These are phyloP conservation scores for Neurospora intermedia DNA, from an alignment of 495 filamentous ascomycete genomes.

Conservation along the genomic window DNA sequence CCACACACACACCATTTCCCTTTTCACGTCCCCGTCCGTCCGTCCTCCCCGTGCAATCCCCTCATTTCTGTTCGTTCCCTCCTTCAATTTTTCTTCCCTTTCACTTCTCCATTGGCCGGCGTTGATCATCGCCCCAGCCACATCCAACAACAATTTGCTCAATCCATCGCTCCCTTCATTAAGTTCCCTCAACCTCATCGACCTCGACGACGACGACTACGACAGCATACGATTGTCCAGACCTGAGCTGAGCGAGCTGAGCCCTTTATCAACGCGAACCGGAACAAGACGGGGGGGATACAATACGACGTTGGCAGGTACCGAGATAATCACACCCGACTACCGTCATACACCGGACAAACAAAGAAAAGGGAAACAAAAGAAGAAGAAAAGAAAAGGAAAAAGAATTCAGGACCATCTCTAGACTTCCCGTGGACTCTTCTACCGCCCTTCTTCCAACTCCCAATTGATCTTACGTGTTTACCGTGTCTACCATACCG, in stretches of 20 bases:
- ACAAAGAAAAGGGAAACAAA: background rate
- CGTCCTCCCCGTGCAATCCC: background rate
- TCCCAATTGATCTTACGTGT: background rate
- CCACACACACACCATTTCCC: background rate
- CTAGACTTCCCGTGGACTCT: background rate
- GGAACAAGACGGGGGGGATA: background rate
- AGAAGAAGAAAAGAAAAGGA: background rate
- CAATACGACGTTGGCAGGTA: background rate
- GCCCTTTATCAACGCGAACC: background rate
- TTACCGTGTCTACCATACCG: background rate
- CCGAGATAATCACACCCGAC: background rate
- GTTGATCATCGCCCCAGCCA: background rate
- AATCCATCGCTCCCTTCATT: conserved; percentile 4
- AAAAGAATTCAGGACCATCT: background rate
- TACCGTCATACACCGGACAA: background rate
- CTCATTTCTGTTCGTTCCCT: conserved; percentile 15
- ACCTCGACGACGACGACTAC: conserved; percentile 10
- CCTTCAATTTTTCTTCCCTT: conserved; percentile 8
- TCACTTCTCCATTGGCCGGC: conserved; percentile 16
- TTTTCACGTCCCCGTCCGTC: background rate
- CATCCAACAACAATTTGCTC: conserved; percentile 4
- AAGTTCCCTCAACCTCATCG: conserved; percentile 7
- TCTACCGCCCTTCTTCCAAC: background rate
- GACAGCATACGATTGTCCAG: background rate
- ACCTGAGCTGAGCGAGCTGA: background rate